These are phyloP conservation scores for Fraxinus dipetala DNA, from an alignment of 305 asterid species.

Conservation along the genomic window DNA sequence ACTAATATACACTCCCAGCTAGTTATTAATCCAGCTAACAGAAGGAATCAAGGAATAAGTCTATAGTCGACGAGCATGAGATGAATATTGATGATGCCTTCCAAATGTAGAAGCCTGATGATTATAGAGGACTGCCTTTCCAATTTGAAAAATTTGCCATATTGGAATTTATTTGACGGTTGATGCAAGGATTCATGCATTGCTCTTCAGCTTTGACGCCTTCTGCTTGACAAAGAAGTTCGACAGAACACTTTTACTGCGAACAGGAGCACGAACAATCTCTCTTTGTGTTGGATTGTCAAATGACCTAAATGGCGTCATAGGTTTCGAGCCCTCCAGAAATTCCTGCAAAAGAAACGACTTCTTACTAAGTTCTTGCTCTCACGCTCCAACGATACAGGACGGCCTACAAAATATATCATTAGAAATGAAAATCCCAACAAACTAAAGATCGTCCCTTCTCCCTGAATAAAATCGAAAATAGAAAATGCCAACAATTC, in stretches of 20 bases:
- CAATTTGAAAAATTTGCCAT: slow-evolving; percentile 2
- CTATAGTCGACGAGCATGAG: background rate
- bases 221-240: slow-evolving; percentile 48
- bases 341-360: slow-evolving; percentile 33
- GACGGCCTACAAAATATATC: background rate
- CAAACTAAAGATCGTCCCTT: background rate
- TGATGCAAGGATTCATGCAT: slow-evolving; percentile 14
- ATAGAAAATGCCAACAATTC: background rate
- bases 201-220: slow-evolving; percentile 36
- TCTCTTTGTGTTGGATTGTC: slow-evolving; percentile 30
- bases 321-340: slow-evolving; percentile 30
- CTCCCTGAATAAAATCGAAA: background rate
- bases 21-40: slow-evolving; percentile 26
- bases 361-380: background rate
- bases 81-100: background rate
- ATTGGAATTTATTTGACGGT: background rate
- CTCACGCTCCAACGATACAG: background rate
- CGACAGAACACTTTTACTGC: slow-evolving; percentile 45
- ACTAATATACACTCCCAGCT: slow-evolving; percentile 24
- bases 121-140: slow-evolving; percentile 5
- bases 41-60: slow-evolving; percentile 13
- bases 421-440: background rate
- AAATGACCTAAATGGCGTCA: slow-evolving; percentile 43
- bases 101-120: slow-evolving; percentile 1
- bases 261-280: slow-evolving; percentile 30